Conservation (phyloP, 2,329 filamentous ascomycete genomes). For the Metarhizium guizhouense region DNA sequence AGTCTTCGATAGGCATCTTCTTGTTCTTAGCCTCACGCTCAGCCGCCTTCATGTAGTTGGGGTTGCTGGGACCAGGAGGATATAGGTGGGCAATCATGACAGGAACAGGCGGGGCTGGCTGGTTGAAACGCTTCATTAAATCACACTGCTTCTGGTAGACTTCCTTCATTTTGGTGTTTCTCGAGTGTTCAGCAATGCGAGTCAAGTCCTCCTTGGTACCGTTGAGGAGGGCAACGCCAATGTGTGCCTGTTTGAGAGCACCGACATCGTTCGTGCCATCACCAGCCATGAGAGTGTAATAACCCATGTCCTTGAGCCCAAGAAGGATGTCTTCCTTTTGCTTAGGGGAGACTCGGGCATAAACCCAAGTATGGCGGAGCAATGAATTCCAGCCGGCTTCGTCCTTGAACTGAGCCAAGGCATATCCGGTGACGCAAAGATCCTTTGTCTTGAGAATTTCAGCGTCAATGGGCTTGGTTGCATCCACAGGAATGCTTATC, state of each 20-base stretch:
- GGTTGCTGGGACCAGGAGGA: slow-evolving; percentile 81
- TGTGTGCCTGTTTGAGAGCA: slow-evolving; percentile 94
- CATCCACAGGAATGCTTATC: slow-evolving; percentile 75
- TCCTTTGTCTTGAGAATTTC: slow-evolving; percentile 80
- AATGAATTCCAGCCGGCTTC: slow-evolving; percentile 68
- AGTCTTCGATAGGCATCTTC: slow-evolving; percentile 53
- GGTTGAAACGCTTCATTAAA: slow-evolving; percentile 92
- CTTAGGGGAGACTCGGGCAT: slow-evolving; percentile 94
- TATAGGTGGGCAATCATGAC: slow-evolving; percentile 87
- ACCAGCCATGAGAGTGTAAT: slow-evolving; percentile 97
- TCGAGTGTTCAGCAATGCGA: slow-evolving; percentile 85
- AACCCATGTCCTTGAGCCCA: slow-evolving; percentile 90
- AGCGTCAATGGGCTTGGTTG: slow-evolving; percentile 67
- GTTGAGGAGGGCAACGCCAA: slow-evolving; percentile 92
- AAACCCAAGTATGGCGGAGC: slow-evolving; percentile 89
- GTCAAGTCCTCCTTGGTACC: slow-evolving; percentile 85
- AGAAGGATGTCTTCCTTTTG: slow-evolving; percentile 99
- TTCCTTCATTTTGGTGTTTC: slow-evolving; percentile 96
- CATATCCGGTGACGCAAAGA: slow-evolving; percentile 92
- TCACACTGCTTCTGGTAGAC: slow-evolving; percentile 93
- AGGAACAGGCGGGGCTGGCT: slow-evolving; percentile 87
- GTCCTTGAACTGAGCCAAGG: slow-evolving; percentile 78
- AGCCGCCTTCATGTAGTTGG: slow-evolving; percentile 88
- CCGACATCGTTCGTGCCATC: slow-evolving; percentile 98
- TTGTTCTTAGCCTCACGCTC: slow-evolving; percentile 78